Evolutionary conservation across 768 basidiomycete genomes (phyloP).

Genomic region (Serendipita indica): DNA sequence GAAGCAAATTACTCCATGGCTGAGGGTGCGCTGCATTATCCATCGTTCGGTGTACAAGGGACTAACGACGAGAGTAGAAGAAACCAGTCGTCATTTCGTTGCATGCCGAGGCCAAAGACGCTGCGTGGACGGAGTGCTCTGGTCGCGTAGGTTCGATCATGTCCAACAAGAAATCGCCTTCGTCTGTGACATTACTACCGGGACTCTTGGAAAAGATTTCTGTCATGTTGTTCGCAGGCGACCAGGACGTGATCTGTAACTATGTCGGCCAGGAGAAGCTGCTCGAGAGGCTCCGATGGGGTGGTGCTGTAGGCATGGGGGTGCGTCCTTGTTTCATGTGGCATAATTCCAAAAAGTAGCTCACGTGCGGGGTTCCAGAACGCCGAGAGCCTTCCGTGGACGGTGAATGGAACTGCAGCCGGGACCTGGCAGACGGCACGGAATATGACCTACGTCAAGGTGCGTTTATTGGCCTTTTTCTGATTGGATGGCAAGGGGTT

Average conservation of each 20-base stretch:
- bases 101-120: slow-evolving; percentile 63
- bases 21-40: slow-evolving; percentile 44
- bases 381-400: slow-evolving; percentile 59
- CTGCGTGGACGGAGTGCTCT: slow-evolving; percentile 81
- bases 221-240: slow-evolving; percentile 84
- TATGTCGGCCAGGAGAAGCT: slow-evolving; percentile 79
- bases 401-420: slow-evolving; percentile 55
- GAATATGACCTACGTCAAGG: slow-evolving; percentile 88
- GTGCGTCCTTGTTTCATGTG: slow-evolving; percentile 32
- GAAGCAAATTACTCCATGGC: slow-evolving; percentile 52
- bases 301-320: slow-evolving; percentile 66
- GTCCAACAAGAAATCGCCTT: slow-evolving; percentile 37
- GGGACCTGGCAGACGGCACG: slow-evolving; percentile 85
- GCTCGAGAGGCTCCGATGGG: slow-evolving; percentile 76
- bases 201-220: slow-evolving; percentile 62
- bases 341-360: neutral
- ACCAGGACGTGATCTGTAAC: slow-evolving; percentile 95
- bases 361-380: slow-evolving; percentile 23
- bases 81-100: slow-evolving; percentile 66
- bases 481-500: neutral
- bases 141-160: slow-evolving; percentile 50
- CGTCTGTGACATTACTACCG: slow-evolving; percentile 66
- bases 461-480: slow-evolving; percentile 20
- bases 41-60: neutral
- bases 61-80: slow-evolving; percentile 33